phyloP scores from a whole-genome alignment of 371 early-diverging fungal genomes.

The Syncephalastrum racemosum region DNA sequence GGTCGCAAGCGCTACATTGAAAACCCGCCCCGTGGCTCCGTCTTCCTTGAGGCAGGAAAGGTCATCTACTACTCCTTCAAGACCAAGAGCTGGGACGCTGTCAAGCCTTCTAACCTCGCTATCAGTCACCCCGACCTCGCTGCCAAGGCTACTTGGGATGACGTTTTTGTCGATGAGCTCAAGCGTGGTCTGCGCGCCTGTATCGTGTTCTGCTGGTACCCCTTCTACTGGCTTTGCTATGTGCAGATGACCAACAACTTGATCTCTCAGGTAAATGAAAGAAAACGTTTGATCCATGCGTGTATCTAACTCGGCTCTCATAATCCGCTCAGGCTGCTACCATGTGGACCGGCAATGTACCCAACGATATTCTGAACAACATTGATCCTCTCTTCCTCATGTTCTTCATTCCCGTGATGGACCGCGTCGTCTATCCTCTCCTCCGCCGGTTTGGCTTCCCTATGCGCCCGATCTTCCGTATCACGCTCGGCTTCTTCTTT shows the following conservation, averaged over 20 bases:
- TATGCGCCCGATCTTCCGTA: conserved; percentile 67
- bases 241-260: conserved; percentile 76
- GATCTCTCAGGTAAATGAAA: conserved; percentile 55
- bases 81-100: conserved; percentile 30
- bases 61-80: conserved; percentile 18
- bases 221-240: conserved; percentile 82
- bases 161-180: conserved; percentile 74
- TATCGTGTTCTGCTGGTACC: conserved; percentile 74
- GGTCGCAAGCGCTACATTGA: conserved; percentile 62
- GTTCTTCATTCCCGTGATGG: conserved; percentile 71
- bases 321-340: conserved; percentile 17
- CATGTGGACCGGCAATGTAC: conserved; percentile 68
- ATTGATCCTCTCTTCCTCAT: conserved; percentile 66
- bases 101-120: conserved; percentile 42
- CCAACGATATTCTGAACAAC: conserved; percentile 62
- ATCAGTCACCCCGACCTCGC: conserved; percentile 31
- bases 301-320: background rate
- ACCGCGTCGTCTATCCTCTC: conserved; percentile 64
- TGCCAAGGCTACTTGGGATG: conserved; percentile 59
- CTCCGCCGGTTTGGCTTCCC: conserved; percentile 59
- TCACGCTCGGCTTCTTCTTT: conserved; percentile 67
- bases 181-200: conserved; percentile 64
- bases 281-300: background rate
- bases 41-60: conserved; percentile 43
- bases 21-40: conserved; percentile 61